Conservation (phyloP, 2,329 filamentous ascomycete species). For the Trichoderma semiorbis region DNA sequence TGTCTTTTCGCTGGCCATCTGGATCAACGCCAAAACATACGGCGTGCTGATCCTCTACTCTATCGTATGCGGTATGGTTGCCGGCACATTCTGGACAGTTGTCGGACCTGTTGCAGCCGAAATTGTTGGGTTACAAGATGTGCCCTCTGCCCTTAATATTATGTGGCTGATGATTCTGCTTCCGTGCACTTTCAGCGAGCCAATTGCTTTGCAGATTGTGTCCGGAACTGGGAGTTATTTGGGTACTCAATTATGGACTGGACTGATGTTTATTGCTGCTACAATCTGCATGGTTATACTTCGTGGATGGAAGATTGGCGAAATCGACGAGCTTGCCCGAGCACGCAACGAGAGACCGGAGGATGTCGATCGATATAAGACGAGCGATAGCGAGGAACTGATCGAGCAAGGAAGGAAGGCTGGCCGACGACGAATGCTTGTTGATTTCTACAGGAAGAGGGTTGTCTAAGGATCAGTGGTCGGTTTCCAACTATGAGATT, state of each 20-base stretch:
- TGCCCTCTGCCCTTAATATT: conserved; percentile 66
- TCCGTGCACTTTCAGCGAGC: conserved; percentile 66
- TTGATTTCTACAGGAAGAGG: conserved; percentile 30
- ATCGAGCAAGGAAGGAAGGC: conserved; percentile 28
- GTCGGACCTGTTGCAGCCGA: conserved; percentile 69
- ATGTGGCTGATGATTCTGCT: conserved; percentile 69
- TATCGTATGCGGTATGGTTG: conserved; percentile 66
- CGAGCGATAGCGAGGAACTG: conserved; percentile 31
- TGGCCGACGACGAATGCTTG: conserved; percentile 33
- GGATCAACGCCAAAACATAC: conserved; percentile 63
- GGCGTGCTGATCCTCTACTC: conserved; percentile 69
- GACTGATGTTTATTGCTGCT: conserved; percentile 57
- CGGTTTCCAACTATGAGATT: neutral
- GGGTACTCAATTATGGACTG: conserved; percentile 56
- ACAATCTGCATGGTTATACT: conserved; percentile 32
- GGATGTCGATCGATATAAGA: conserved; percentile 31
- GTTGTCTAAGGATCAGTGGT: conserved; percentile 25
- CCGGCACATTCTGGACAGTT: conserved; percentile 68
- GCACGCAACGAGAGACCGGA: conserved; percentile 30
- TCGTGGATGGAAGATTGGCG: conserved; percentile 39
- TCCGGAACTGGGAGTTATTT: conserved; percentile 46
- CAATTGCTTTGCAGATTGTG: conserved; percentile 57
- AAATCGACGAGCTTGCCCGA: conserved; percentile 33
- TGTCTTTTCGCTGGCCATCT: conserved; percentile 65
- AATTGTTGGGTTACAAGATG: conserved; percentile 65